phyloP scores from a whole-genome alignment of 148 eudicot species.

The Rhododendron griersonianum region DNA sequence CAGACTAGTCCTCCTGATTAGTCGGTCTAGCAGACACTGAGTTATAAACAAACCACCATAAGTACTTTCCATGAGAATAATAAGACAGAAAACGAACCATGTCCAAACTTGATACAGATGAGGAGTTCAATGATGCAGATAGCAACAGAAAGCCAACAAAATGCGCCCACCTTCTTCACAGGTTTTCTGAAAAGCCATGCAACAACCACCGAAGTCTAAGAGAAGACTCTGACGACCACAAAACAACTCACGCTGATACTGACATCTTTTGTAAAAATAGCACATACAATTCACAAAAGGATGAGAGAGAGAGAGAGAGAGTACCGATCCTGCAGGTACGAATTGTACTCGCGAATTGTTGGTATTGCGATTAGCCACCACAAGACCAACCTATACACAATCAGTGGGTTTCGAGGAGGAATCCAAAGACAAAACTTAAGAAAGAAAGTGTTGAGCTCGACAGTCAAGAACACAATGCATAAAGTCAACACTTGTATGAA shows the following conservation, averaged over 20 bases:
- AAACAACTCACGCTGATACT: background rate
- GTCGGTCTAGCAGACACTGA: background rate
- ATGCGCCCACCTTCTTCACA: constrained; percentile 73
- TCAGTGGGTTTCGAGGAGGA: constrained; percentile 89
- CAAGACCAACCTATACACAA: constrained; percentile 73
- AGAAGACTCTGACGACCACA: background rate
- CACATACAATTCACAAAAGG: background rate
- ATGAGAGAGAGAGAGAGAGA: background rate
- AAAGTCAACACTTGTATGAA: constrained; percentile 84
- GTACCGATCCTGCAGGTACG: constrained; percentile 91
- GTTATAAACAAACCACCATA: background rate
- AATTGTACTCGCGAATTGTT: constrained; percentile 92
- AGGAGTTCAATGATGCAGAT: constrained; percentile 92
- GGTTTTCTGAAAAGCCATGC: constrained; percentile 48
- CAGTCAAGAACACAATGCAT: constrained; percentile 80
- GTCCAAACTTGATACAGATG: constrained; percentile 93
- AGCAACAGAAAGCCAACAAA: constrained; percentile 94
- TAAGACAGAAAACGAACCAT: constrained; percentile 45
- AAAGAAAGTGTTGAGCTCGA: constrained; percentile 94
- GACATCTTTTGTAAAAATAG: background rate
- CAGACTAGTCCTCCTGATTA: background rate
- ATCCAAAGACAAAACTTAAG: constrained; percentile 98
- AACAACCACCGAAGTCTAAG: background rate
- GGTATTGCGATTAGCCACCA: constrained; percentile 99
- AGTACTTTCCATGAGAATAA: background rate